Conservation (phyloP, 2,329 filamentous ascomycete species). For the Ceratocystis destructans region DNA sequence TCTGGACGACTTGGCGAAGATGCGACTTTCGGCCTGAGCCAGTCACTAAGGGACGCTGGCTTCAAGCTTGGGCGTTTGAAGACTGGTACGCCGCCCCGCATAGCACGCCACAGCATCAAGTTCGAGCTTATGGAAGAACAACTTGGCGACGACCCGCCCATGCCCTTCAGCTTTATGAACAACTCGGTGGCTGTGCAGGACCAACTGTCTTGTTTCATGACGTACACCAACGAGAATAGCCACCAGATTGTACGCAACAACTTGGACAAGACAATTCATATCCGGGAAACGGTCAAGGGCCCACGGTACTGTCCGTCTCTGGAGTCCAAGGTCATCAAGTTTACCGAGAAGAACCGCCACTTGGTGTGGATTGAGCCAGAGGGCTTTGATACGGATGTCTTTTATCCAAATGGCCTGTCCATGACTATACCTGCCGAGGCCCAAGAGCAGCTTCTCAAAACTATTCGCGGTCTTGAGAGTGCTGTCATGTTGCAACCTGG, state of each 20-base stretch:
- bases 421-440: constrained; percentile 90
- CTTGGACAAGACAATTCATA: constrained; percentile 92
- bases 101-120: constrained; percentile 71
- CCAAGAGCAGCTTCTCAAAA: constrained; percentile 72
- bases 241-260: constrained; percentile 79
- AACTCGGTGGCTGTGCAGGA: constrained; percentile 60
- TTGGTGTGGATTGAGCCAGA: constrained; percentile 97
- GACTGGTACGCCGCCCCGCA: constrained; percentile 83
- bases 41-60: constrained; percentile 74
- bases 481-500: constrained; percentile 87
- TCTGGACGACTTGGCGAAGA: constrained; percentile 89
- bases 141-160: constrained; percentile 68
- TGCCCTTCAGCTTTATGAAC: constrained; percentile 86
- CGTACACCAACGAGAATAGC: constrained; percentile 68
- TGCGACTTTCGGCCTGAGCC: constrained; percentile 83
- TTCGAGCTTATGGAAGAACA: constrained; percentile 60
- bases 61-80: constrained; percentile 84
- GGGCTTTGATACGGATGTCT: constrained; percentile 74
- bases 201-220: constrained; percentile 76
- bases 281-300: constrained; percentile 85
- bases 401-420: constrained; percentile 93
- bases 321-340: constrained; percentile 85
- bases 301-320: constrained; percentile 91
- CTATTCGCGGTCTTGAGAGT: constrained; percentile 75
- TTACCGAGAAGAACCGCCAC: constrained; percentile 64